These are phyloP conservation scores for Vigna radiata DNA, from an alignment of 306 rosid genomes.

Conservation along the genomic window DNA sequence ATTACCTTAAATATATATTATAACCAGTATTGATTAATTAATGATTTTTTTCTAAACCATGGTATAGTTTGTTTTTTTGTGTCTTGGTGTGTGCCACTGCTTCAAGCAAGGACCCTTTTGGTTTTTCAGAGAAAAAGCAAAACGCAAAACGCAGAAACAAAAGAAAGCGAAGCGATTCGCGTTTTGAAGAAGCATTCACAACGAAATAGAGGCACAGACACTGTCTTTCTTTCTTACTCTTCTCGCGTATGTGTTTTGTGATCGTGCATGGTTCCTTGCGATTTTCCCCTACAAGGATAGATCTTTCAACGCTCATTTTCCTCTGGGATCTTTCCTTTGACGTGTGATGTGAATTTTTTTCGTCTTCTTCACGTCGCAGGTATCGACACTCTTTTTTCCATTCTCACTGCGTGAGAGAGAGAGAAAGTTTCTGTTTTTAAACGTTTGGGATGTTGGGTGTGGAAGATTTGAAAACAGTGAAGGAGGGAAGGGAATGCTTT, in stretches of 20 bases:
- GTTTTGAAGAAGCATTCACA: conserved; percentile 5
- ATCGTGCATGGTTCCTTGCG: conserved; percentile 17
- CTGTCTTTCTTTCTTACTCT: neutral
- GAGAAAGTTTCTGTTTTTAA: neutral
- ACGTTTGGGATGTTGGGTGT: neutral
- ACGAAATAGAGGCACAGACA: neutral
- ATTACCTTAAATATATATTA: no score
- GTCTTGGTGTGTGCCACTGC: neutral
- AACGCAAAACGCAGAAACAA: neutral
- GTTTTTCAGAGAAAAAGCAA: neutral
- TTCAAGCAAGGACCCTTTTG: neutral
- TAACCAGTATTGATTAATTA: no score
- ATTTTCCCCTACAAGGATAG: conserved; percentile 6
- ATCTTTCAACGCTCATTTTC: conserved; percentile 45
- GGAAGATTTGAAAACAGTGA: neutral
- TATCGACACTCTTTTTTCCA: conserved; percentile 27
- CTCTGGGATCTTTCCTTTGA: conserved; percentile 45
- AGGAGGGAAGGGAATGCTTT: neutral
- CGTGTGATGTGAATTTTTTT: neutral
- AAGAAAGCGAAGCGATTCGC: conserved; percentile 23
- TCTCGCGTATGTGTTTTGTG: neutral
- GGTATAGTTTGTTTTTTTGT: conserved; percentile 5
- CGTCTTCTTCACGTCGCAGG: conserved; percentile 42
- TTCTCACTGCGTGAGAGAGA: neutral
- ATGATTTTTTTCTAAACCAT: no score